Percentiles rank a stretch among this genome's conserved stretches.
These are phyloP conservation scores for Geranium brycei DNA, from an alignment of 345 rosid species.

Conservation along the genomic window DNA sequence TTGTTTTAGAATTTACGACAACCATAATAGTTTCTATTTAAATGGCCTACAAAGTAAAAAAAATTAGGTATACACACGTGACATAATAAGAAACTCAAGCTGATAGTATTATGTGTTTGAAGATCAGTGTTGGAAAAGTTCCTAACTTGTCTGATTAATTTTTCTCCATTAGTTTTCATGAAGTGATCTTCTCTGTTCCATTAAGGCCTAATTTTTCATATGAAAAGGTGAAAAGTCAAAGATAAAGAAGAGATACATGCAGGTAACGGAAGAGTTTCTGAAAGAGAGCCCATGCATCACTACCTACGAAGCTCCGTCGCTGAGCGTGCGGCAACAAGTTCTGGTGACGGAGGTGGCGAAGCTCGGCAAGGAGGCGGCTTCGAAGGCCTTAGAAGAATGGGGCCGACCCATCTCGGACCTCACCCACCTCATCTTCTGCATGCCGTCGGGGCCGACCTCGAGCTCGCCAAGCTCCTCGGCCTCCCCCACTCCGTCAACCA, in stretches of 20 bases:
- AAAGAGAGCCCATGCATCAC: slow-evolving; percentile 4
- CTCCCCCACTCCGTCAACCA: not conserved
- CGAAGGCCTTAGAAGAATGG: slow-evolving; percentile 10
- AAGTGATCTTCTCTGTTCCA: too few species aligned
- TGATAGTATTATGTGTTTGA: too few species aligned
- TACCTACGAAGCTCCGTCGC: slow-evolving; percentile 6
- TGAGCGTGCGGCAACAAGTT: slow-evolving; percentile 6
- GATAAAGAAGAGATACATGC: slow-evolving; percentile 10
- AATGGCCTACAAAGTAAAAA: too few species aligned
- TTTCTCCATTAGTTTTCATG: too few species aligned
- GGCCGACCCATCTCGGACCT: slow-evolving; percentile 11
- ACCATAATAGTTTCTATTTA: too few species aligned
- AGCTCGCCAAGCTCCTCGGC: slow-evolving; percentile 9
- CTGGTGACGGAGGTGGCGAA: slow-evolving; percentile 4
- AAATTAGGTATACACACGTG: too few species aligned
- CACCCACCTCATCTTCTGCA: slow-evolving; percentile 10
- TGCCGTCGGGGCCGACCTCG: slow-evolving; percentile 13
- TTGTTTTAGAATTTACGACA: too few species aligned
- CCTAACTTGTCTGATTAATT: too few species aligned
- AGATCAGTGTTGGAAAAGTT: too few species aligned
- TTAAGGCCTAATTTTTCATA: too few species aligned
- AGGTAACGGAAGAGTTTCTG: slow-evolving; percentile 1
- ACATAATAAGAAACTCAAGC: too few species aligned
- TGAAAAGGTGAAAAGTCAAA: slow-evolving; percentile 6
- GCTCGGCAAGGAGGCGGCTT: slow-evolving; percentile 11